These are phyloP conservation scores for Aureobasidium namibiae DNA, from an alignment of 2,329 filamentous ascomycete genomes.

Conservation along the genomic window DNA sequence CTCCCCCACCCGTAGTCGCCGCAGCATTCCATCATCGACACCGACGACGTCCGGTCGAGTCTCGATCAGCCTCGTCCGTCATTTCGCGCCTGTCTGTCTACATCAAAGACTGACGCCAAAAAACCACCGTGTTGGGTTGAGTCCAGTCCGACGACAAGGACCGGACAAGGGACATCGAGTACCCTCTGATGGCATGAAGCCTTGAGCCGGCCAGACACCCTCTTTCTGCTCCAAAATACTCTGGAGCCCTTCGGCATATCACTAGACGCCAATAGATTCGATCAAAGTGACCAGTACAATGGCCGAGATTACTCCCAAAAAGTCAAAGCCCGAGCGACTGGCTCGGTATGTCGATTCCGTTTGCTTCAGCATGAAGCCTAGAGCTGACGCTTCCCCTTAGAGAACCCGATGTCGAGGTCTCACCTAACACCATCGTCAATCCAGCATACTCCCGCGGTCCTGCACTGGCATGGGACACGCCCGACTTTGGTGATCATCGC, in stretches of 20 bases:
- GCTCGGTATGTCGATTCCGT: constrained; percentile 32
- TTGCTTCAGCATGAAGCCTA: neutral
- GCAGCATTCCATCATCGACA: neutral
- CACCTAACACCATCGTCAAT: constrained; percentile 28
- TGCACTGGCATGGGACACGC: constrained; percentile 42
- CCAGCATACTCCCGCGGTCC: constrained; percentile 23
- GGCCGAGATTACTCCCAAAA: constrained; percentile 14
- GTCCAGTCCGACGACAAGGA: constrained; percentile 1
- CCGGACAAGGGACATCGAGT: neutral
- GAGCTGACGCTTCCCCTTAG: neutral
- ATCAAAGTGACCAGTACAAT: constrained; percentile 47
- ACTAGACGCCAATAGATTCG: constrained; percentile 47
- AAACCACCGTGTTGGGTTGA: neutral
- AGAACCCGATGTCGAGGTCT: constrained; percentile 33
- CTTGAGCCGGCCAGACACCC: neutral
- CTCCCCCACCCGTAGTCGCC: neutral
- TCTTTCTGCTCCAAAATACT: neutral
- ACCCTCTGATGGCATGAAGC: constrained; percentile 3
- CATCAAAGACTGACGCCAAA: neutral
- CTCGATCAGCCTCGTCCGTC: too few relatives aligned
- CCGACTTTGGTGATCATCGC: constrained; percentile 58
- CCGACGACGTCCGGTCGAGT: neutral
- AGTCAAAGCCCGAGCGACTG: constrained; percentile 13
- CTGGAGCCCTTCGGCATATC: neutral
- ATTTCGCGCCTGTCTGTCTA: neutral